Conservation (phyloP, 352 stramenopile genomes). For the Phytophthora syringae region DNA sequence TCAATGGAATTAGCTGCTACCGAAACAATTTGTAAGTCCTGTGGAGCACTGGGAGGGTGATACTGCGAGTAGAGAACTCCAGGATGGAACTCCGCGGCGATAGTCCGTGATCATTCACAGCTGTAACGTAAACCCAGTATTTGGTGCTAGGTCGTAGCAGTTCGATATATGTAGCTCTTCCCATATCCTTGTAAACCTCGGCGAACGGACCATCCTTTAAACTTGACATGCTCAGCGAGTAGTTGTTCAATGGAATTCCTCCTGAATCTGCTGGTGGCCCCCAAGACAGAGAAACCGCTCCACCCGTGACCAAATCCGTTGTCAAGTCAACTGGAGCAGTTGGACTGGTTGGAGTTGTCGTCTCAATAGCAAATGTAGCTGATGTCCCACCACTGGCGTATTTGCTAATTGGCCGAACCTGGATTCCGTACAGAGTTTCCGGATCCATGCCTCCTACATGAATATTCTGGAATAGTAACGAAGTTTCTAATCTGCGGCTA, state of each 20-base stretch:
- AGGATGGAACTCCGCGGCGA: conserved; percentile 35
- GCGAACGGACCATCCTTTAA: conserved; percentile 23
- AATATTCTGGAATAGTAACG: conserved; percentile 22
- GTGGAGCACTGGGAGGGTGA: conserved; percentile 42
- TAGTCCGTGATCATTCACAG: conserved; percentile 43
- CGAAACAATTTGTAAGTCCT: conserved; percentile 33
- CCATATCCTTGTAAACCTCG: conserved; percentile 26
- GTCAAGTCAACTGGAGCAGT: conserved; percentile 33
- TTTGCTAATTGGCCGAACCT: conserved; percentile 49
- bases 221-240: conserved; percentile 39
- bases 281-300: conserved; percentile 51
- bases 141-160: conserved; percentile 30
- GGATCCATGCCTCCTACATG: conserved; percentile 56
- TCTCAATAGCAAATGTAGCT: conserved; percentile 28
- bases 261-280: conserved; percentile 45
- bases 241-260: conserved; percentile 47
- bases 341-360: conserved; percentile 38
- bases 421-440: conserved; percentile 56
- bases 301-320: conserved; percentile 33
- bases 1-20: conserved; percentile 39
- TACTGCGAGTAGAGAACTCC: conserved; percentile 25
- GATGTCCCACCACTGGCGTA: conserved; percentile 38
- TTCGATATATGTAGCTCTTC: conserved; percentile 36
- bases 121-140: conserved; percentile 54
- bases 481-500: conserved; percentile 12